Percentiles rank a stretch among this genome's conserved stretches.
These are phyloP conservation scores for Pseudogymnoascus sp. DNA, from an alignment of 2,329 filamentous ascomycete genomes.

Conservation along the genomic window DNA sequence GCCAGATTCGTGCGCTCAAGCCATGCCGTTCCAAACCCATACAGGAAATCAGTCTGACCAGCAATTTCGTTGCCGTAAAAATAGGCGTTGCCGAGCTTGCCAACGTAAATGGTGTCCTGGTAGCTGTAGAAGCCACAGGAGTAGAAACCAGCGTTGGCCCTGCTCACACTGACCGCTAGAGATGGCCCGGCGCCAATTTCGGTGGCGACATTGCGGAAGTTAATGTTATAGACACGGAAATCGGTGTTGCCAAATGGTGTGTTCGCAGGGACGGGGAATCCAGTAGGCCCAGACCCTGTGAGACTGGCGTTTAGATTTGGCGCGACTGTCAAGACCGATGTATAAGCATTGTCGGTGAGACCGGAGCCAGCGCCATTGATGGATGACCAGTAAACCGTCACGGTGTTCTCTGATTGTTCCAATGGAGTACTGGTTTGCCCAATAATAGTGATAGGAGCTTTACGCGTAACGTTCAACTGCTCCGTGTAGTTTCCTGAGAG, in stretches of 20 bases:
- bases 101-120: slow-evolving; percentile 62
- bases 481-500: slow-evolving; percentile 51
- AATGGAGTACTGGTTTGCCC: slow-evolving; percentile 36
- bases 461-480: slow-evolving; percentile 52
- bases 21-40: slow-evolving; percentile 59
- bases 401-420: slow-evolving; percentile 32
- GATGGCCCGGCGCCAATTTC: slow-evolving; percentile 42
- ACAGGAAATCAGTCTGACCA: slow-evolving; percentile 61
- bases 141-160: slow-evolving; percentile 61
- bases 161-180: slow-evolving; percentile 51
- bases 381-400: slow-evolving; percentile 52
- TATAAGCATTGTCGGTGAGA: slow-evolving; percentile 50
- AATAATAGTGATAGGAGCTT: slow-evolving; percentile 51
- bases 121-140: slow-evolving; percentile 58
- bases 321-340: slow-evolving; percentile 52
- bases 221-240: slow-evolving; percentile 59
- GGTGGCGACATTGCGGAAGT: slow-evolving; percentile 46
- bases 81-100: slow-evolving; percentile 59
- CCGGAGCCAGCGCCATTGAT: slow-evolving; percentile 37
- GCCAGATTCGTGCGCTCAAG: slow-evolving; percentile 45
- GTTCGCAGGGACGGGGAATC: slow-evolving; percentile 48
- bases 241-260: slow-evolving; percentile 57
- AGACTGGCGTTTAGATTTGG: slow-evolving; percentile 55
- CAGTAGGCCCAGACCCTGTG: slow-evolving; percentile 54
- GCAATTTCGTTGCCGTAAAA: slow-evolving; percentile 53